Percentiles rank a stretch among this genome's conserved stretches.
Evolutionary conservation across 495 filamentous ascomycete genomes (phyloP).

Genomic region (Podospora appendiculata): DNA sequence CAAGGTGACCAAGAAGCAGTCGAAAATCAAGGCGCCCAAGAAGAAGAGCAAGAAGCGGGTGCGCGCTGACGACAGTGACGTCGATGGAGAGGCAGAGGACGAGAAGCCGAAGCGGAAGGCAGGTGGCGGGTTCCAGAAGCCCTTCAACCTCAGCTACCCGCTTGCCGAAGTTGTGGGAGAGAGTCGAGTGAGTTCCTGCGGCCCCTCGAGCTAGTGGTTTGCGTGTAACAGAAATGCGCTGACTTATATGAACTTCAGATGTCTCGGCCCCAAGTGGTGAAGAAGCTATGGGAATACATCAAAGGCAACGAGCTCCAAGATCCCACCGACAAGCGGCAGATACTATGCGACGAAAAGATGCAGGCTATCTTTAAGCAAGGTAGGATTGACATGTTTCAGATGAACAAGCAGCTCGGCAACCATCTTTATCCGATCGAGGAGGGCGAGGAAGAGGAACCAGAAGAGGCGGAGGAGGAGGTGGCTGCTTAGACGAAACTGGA

Average conservation of each 20-base stretch:
- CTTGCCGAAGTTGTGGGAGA: conserved; percentile 49
- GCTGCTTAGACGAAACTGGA: not conserved
- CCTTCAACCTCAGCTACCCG: conserved; percentile 42
- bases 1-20: conserved; percentile 32
- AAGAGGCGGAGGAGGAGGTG: not conserved
- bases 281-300: conserved; percentile 91
- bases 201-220: too few relatives aligned
- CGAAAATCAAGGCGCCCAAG: conserved; percentile 43
- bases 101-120: conserved; percentile 43
- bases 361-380: conserved; percentile 84
- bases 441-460: conserved; percentile 6
- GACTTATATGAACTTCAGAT: conserved; percentile 43
- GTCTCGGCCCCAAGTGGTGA: conserved; percentile 89
- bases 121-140: conserved; percentile 44
- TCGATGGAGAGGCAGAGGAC: conserved; percentile 49
- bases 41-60: conserved; percentile 75
- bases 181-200: conserved; percentile 11
- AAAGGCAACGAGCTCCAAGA: conserved; percentile 83
- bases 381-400: conserved; percentile 94
- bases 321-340: conserved; percentile 82
- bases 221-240: not conserved
- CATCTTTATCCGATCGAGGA: conserved; percentile 51
- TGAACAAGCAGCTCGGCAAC: conserved; percentile 63
- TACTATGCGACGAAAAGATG: conserved; percentile 85
- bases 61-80: conserved; percentile 67